Conservation (phyloP, 805 yeast genomes). For the Pichia cabralensis region DNA sequence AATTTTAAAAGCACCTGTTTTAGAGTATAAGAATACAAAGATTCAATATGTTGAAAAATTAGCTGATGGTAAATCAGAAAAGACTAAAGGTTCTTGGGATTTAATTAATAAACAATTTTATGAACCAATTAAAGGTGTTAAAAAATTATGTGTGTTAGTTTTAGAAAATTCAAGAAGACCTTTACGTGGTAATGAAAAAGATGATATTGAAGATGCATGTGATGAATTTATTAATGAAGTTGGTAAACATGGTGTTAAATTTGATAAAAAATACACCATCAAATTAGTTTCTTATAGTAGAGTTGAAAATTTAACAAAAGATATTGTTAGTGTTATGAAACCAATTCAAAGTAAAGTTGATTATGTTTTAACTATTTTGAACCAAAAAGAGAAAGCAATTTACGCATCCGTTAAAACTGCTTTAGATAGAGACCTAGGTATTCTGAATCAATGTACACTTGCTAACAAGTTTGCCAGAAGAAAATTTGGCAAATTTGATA, state of each 20-base stretch:
- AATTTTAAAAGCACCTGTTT: slow-evolving; percentile 16
- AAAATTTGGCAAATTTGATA: slow-evolving; percentile 17
- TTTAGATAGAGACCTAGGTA: slow-evolving; percentile 21
- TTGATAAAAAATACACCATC: slow-evolving; percentile 6
- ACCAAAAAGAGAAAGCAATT: slow-evolving; percentile 16
- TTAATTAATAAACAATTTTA: slow-evolving; percentile 13
- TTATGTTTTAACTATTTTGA: slow-evolving; percentile 18
- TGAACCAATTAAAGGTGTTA: slow-evolving; percentile 11
- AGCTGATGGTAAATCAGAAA: slow-evolving; percentile 16
- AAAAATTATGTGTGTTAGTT: slow-evolving; percentile 12
- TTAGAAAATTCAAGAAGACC: slow-evolving; percentile 11
- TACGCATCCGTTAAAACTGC: slow-evolving; percentile 21
- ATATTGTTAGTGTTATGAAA: slow-evolving; percentile 10
- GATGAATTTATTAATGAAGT: slow-evolving; percentile 12
- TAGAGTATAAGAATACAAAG: slow-evolving; percentile 13
- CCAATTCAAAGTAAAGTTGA: slow-evolving; percentile 13
- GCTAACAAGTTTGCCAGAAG: slow-evolving; percentile 19
- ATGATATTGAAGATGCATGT: slow-evolving; percentile 12
- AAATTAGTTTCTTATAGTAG: slow-evolving; percentile 7
- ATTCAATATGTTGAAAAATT: slow-evolving; percentile 14
- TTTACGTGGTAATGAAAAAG: slow-evolving; percentile 10
- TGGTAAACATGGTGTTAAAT: slow-evolving; percentile 14
- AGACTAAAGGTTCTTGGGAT: slow-evolving; percentile 18
- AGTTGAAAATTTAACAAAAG: slow-evolving; percentile 9
- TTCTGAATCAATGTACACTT: slow-evolving; percentile 22